Conservation (phyloP, 2,329 filamentous ascomycete species). For the Mollisia scopiformis region DNA sequence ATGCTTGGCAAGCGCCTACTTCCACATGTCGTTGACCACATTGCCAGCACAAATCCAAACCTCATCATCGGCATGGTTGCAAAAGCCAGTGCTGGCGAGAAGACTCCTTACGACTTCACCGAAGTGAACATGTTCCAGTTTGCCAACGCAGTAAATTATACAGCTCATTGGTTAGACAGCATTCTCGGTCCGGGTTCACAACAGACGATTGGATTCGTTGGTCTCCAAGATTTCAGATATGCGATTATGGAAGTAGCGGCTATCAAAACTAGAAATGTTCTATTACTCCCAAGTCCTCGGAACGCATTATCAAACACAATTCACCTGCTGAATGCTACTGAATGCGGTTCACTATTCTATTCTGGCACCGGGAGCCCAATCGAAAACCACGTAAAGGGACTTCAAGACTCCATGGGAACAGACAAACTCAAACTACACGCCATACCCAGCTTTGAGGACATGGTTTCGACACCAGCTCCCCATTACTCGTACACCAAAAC, state of each 20-base stretch:
- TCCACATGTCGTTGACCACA: conserved; percentile 21
- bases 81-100: conserved; percentile 1
- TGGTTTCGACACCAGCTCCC: conserved; percentile 26
- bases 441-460: conserved; percentile 32
- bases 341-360: conserved; percentile 22
- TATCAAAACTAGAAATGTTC: conserved; percentile 22
- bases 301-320: conserved; percentile 26
- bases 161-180: conserved; percentile 24
- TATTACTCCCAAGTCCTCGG: conserved; percentile 22
- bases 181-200: neutral
- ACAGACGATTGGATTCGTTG: conserved; percentile 25
- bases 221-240: conserved; percentile 30
- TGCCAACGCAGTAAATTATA: conserved; percentile 25
- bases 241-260: conserved; percentile 15
- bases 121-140: conserved; percentile 21
- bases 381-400: conserved; percentile 5
- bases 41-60: conserved; percentile 14
- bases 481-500: conserved; percentile 38
- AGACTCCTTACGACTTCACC: conserved; percentile 9
- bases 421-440: conserved; percentile 9
- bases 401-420: neutral
- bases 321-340: conserved; percentile 18
- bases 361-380: neutral
- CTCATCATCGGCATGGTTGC: conserved; percentile 20
- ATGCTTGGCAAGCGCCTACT: conserved; percentile 12